Evolutionary conservation across 352 stramenopile genomes (phyloP), one percentile per base, ranked within the genome.

Genomic region (Phytophthora brassicae): DNA sequence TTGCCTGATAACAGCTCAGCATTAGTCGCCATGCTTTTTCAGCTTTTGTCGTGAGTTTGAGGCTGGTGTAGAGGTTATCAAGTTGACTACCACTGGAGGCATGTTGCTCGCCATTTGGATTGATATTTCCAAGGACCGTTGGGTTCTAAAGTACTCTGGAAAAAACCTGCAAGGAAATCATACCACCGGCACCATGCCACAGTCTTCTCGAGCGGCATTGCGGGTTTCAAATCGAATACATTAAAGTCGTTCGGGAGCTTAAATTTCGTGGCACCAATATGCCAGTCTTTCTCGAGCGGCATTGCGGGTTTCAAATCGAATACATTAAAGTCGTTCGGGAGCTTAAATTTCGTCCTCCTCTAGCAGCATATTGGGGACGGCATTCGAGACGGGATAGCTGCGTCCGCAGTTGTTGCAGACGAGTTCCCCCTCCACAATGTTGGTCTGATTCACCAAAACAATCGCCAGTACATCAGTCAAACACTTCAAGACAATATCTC

Each of bases 271-370:
- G 46, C n/a, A n/a, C n/a, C n/a, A n/a, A n/a, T n/a, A n/a, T n/a
- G n/a, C n/a, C n/a, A n/a, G n/a, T n/a, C n/a, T n/a, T n/a, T n/a
- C n/a, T n/a, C n/a, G n/a, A n/a, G n/a, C n/a, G n/a, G n/a, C n/a
- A n/a, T n/a, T n/a, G n/a, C n/a, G n/a, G n/a, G n/a, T n/a, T n/a
- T n/a, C n/a, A n/a, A n/a, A n/a, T 56, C 48, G 26, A 62, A 64
- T 66, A 68, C 35, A 68, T 58, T 62, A 64, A 66, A 62, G 26
- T 41, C 31, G 29, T 52, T 52, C 26, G 26, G 54, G 36, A 22
- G n/a, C 48, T 73, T 81, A 94, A 55, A 94, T 76, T 74, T 94
- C 85, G 62, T 94, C 85, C 60, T 94, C 85, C 63, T 94, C 82
- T 8, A n/a, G n/a, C 46, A 92, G 71, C 84, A 94, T 90, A 66